Percentiles rank a stretch among this genome's conserved stretches.
Conservation (phyloP, 2,329 filamentous ascomycete species). For the Penicillium sp. region DNA sequence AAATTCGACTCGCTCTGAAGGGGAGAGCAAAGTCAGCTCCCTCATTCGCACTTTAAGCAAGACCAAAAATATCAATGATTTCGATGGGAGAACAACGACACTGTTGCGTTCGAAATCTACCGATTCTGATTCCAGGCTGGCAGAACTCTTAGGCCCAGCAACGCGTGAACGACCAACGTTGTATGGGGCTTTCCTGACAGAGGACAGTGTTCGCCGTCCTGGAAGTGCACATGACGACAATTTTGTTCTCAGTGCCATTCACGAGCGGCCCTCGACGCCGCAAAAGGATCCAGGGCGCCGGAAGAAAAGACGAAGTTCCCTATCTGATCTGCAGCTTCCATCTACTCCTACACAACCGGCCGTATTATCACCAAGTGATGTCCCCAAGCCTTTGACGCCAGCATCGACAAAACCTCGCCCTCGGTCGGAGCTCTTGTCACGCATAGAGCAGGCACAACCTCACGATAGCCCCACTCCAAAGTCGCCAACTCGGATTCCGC, state of each 20-base stretch:
- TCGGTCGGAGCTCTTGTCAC: conserved; percentile 25
- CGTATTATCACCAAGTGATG: conserved; percentile 27
- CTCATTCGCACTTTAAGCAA: conserved; percentile 90
- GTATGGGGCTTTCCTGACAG: conserved; percentile 47
- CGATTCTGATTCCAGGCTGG: conserved; percentile 57
- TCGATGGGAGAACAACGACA: conserved; percentile 64
- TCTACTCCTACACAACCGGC: conserved; percentile 57
- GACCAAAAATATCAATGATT: conserved; percentile 56
- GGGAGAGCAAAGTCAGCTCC: conserved; percentile 66
- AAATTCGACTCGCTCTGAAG: conserved; percentile 66
- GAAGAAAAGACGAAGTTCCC: conserved; percentile 84
- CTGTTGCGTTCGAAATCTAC: conserved; percentile 72
- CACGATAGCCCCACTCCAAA: conserved; percentile 1
- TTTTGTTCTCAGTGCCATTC: conserved; percentile 48
- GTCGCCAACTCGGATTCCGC: conserved; percentile 10
- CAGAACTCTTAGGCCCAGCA: conserved; percentile 48
- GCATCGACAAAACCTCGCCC: conserved; percentile 21
- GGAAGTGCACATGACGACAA: conserved; percentile 47
- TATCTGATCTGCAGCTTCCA: conserved; percentile 75
- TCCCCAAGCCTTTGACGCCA: conserved; percentile 37
- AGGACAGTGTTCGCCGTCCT: conserved; percentile 41
- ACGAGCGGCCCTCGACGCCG: conserved; percentile 44
- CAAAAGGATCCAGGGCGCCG: conserved; percentile 48
- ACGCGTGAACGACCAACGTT: conserved; percentile 54
- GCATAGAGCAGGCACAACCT: conserved; percentile 3